These are phyloP conservation scores for Bipolaris victoriae DNA, from an alignment of 2,329 filamentous ascomycete genomes.

Conservation along the genomic window DNA sequence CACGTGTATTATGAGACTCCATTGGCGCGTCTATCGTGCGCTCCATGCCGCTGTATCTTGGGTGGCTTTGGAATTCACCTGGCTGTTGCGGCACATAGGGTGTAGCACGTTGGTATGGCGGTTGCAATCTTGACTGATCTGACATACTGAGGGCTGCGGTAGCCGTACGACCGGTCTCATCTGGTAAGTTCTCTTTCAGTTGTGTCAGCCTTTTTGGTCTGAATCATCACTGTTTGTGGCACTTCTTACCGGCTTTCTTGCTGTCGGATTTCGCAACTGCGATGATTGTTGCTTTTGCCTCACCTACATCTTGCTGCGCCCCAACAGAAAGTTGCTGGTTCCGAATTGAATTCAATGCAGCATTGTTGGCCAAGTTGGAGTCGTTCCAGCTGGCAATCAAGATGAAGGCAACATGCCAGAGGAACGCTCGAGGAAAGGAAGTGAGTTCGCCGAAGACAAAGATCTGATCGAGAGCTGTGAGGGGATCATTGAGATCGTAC, in stretches of 20 bases:
- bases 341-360: neutral
- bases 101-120: neutral
- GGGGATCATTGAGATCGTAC: constrained; percentile 25
- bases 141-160: neutral
- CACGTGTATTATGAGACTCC: constrained; percentile 12
- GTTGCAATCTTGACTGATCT: neutral
- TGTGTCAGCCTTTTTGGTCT: constrained; percentile 16
- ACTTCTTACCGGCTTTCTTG: constrained; percentile 17
- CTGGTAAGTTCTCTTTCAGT: constrained; percentile 12
- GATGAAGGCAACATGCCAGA: constrained; percentile 37
- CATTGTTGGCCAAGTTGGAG: constrained; percentile 3
- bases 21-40: constrained; percentile 4
- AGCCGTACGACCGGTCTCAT: neutral
- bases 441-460: constrained; percentile 35
- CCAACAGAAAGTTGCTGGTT: neutral
- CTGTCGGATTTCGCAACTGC: neutral
- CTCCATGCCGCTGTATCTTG: constrained; percentile 4
- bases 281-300: neutral
- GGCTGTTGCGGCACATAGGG: constrained; percentile 5
- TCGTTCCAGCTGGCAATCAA: constrained; percentile 30
- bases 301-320: neutral
- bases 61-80: constrained; percentile 3
- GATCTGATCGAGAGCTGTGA: constrained; percentile 37
- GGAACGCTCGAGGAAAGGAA: constrained; percentile 33
- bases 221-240: constrained; percentile 3